Evolutionary conservation across 164 flowering plant genomes (phyloP), one percentile per base, ranked within the genome.

Genomic region (Tetracentron sinense): DNA sequence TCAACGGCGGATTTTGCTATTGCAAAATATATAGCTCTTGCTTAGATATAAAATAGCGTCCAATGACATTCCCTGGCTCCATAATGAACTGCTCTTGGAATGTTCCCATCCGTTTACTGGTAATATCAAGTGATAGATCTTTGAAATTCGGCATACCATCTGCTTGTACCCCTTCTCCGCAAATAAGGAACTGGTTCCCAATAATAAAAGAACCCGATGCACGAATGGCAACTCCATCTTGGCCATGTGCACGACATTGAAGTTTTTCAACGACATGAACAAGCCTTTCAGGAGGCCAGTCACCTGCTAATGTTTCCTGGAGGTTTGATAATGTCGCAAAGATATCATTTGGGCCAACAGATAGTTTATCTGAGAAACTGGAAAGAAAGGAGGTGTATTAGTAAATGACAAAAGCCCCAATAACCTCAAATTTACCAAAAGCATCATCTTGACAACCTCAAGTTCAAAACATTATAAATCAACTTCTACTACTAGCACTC

Each of bases 191-290:
- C 51, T 87, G 97, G 59, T 81, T 85, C 2, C 99, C 99, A 33
- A 79, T 60, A 26, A 92, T 85, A 58, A 95, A 85, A 51, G 97
- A 92, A 21, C 99, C 97, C 2, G 87, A 84, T 7, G 83, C 97
- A 25, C 99, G 92, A 52, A 95, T 84, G 11, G 92, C 90, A 54
- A 95, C 75, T 62, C 96, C 97, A 67, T 82, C 87, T 60, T 77
- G 61, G 54, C 97, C 96, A 71, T 95, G 86, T 62, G 87, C 79
- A 57, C 97, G 91, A 42, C 99, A 95, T 48, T 84, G 97, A 51
- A 95, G 85, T 65, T 84, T 92, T 70, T 95, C 99, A 49, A 92
- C 99, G n/a, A 92, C 85, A 67, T 95, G 99, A 16, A 95, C 90
- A 7, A 95, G 96, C 65, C 74, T 84, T 61, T 95, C 96, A 17